Evolutionary conservation across 1,284 basidiomycete genomes (phyloP).

Genomic region (Hymenochaete sp.): DNA sequence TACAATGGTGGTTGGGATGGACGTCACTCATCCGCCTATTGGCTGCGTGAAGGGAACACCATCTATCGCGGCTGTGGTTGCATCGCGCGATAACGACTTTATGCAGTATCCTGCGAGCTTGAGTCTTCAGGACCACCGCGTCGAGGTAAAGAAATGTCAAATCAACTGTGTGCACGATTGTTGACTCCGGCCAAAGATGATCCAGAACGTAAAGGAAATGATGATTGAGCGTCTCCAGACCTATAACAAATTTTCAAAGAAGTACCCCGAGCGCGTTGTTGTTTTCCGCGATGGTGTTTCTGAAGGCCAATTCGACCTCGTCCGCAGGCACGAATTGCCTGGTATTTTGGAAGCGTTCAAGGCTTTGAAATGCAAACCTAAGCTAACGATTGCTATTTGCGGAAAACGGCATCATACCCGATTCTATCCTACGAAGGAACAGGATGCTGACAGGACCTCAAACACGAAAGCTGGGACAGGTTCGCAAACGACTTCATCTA

Average conservation of each 20-base stretch:
- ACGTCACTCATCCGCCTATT: slow-evolving; percentile 67
- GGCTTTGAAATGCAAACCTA: slow-evolving; percentile 50
- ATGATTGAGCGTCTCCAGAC: slow-evolving; percentile 55
- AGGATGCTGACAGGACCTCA: slow-evolving; percentile 48
- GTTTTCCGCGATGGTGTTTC: slow-evolving; percentile 72
- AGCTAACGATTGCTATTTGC: slow-evolving; percentile 64
- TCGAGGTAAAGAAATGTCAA: slow-evolving; percentile 52
- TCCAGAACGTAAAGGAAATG: slow-evolving; percentile 56
- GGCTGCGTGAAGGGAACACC: slow-evolving; percentile 52
- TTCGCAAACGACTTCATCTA: too few species aligned
- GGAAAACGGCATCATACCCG: slow-evolving; percentile 74
- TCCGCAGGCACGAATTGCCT: slow-evolving; percentile 48
- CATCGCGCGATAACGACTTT: slow-evolving; percentile 54
- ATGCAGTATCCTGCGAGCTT: slow-evolving; percentile 65
- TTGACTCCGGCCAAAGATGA: slow-evolving; percentile 46
- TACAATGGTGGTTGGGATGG: slow-evolving; percentile 75
- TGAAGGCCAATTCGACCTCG: slow-evolving; percentile 61
- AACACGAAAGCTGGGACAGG: slow-evolving; percentile 72
- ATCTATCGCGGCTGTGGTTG: slow-evolving; percentile 71
- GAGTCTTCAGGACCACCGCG: slow-evolving; percentile 48
- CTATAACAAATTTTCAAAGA: slow-evolving; percentile 44
- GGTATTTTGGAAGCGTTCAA: slow-evolving; percentile 50
- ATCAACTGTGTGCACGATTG: slow-evolving; percentile 16
- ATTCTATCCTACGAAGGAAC: slow-evolving; percentile 45
- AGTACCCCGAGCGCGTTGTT: slow-evolving; percentile 53